These are phyloP conservation scores for Magnaporthiopsis poae DNA, from an alignment of 2,329 filamentous ascomycete species.

Conservation along the genomic window DNA sequence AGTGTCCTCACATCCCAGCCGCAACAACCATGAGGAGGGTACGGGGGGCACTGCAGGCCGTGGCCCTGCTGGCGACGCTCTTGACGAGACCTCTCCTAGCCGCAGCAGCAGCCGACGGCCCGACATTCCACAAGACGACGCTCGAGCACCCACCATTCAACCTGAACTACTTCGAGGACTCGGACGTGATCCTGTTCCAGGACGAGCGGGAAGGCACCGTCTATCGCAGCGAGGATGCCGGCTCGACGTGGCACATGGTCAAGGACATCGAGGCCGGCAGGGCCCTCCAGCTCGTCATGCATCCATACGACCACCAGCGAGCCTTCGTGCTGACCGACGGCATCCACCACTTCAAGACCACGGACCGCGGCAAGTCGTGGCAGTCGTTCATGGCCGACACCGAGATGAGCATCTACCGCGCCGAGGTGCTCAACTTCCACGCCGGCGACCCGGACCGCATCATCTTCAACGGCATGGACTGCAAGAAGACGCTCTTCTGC, in stretches of 20 bases:
- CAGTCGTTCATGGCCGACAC: slow-evolving; percentile 56
- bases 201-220: slow-evolving; percentile 55
- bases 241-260: slow-evolving; percentile 62
- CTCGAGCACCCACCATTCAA: slow-evolving; percentile 59
- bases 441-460: slow-evolving; percentile 74
- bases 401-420: slow-evolving; percentile 43
- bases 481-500: slow-evolving; percentile 50
- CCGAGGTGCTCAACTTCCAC: slow-evolving; percentile 61
- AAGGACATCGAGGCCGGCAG: slow-evolving; percentile 54
- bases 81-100: slow-evolving; percentile 31
- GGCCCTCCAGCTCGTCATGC: slow-evolving; percentile 57
- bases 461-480: slow-evolving; percentile 69
- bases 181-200: slow-evolving; percentile 68
- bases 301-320: slow-evolving; percentile 66
- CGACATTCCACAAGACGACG: slow-evolving; percentile 52
- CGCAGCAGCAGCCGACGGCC: slow-evolving; percentile 47
- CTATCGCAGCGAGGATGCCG: slow-evolving; percentile 72
- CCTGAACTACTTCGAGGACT: slow-evolving; percentile 85
- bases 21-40: slow-evolving; percentile 43
- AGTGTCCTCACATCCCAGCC: slow-evolving; percentile 21
- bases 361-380: slow-evolving; percentile 77
- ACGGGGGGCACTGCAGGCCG: slow-evolving; percentile 34
- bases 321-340: slow-evolving; percentile 69
- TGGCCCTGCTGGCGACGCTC: slow-evolving; percentile 39
- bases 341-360: slow-evolving; percentile 70